Conservation (phyloP, 352 stramenopile species). For the Phytophthora megakarya region DNA sequence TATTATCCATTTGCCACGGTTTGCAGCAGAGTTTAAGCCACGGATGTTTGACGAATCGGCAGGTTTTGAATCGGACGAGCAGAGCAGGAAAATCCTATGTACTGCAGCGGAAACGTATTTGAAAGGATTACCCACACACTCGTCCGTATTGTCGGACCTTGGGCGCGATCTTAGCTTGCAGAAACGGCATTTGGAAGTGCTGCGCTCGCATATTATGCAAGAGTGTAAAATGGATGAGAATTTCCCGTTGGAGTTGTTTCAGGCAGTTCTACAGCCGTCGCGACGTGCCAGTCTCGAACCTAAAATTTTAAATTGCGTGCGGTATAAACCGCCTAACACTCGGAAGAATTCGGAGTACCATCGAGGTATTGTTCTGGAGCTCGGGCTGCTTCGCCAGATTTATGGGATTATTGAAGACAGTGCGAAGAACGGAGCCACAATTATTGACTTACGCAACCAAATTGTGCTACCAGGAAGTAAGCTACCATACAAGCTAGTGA, state of each 20-base stretch:
- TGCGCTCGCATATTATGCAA: conserved; percentile 70
- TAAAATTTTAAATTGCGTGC: conserved; percentile 83
- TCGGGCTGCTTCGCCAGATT: conserved; percentile 72
- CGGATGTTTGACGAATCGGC: conserved; percentile 73
- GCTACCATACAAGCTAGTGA: conserved; percentile 78
- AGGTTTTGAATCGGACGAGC: conserved; percentile 85
- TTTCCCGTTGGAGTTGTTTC: conserved; percentile 73
- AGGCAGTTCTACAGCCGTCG: conserved; percentile 69
- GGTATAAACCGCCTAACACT: conserved; percentile 50
- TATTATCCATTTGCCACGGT: conserved; percentile 80
- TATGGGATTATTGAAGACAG: conserved; percentile 76
- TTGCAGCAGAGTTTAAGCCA: conserved; percentile 59
- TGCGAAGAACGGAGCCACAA: conserved; percentile 64
- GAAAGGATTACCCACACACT: conserved; percentile 56
- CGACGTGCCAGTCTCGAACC: conserved; percentile 57
- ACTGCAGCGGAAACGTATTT: conserved; percentile 65
- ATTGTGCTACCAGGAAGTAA: conserved; percentile 77
- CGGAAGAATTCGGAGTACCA: conserved; percentile 8
- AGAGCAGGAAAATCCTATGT: conserved; percentile 68
- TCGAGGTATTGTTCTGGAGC: conserved; percentile 64
- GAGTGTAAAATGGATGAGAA: conserved; percentile 66
- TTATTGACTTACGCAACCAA: conserved; percentile 74
- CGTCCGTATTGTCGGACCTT: conserved; percentile 73
- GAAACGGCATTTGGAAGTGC: conserved; percentile 71
- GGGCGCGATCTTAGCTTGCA: conserved; percentile 68